phyloP scores from a whole-genome alignment of 768 basidiomycete genomes.

The Boletellus emodensis region DNA sequence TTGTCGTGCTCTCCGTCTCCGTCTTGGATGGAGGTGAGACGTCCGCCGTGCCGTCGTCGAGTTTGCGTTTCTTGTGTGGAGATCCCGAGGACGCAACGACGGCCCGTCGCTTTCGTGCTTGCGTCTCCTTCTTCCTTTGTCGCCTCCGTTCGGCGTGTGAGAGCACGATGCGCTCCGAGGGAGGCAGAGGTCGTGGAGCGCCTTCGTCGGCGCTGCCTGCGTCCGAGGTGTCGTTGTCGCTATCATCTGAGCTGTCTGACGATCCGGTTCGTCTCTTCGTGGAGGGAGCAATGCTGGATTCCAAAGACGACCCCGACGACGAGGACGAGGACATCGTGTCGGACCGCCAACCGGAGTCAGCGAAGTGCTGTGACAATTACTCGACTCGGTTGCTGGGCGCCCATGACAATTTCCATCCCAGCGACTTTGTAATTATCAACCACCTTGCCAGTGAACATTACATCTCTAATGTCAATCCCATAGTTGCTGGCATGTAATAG shows the following conservation, averaged over 20 bases:
- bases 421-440: no score
- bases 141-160: slow-evolving; percentile 74
- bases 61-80: slow-evolving; percentile 46
- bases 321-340: slow-evolving; percentile 14
- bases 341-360: not conserved
- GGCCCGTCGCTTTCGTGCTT: slow-evolving; percentile 14
- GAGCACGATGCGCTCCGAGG: slow-evolving; percentile 41
- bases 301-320: slow-evolving; percentile 30
- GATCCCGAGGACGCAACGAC: not conserved
- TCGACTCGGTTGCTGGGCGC: no score
- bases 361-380: no score
- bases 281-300: slow-evolving; percentile 29
- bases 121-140: slow-evolving; percentile 47
- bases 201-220: slow-evolving; percentile 7
- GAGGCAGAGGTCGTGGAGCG: slow-evolving; percentile 1
- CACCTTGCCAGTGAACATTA: no score
- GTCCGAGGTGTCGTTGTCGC: slow-evolving; percentile 24
- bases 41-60: slow-evolving; percentile 23
- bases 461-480: no score
- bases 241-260: slow-evolving; percentile 22
- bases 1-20: slow-evolving; percentile 1
- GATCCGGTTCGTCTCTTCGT: slow-evolving; percentile 17
- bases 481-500: no score
- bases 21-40: not conserved
- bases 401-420: no score